Base-by-base conservation (phyloP, 352 stramenopile genomes). In the Phytopythium kandeliae region DNA sequence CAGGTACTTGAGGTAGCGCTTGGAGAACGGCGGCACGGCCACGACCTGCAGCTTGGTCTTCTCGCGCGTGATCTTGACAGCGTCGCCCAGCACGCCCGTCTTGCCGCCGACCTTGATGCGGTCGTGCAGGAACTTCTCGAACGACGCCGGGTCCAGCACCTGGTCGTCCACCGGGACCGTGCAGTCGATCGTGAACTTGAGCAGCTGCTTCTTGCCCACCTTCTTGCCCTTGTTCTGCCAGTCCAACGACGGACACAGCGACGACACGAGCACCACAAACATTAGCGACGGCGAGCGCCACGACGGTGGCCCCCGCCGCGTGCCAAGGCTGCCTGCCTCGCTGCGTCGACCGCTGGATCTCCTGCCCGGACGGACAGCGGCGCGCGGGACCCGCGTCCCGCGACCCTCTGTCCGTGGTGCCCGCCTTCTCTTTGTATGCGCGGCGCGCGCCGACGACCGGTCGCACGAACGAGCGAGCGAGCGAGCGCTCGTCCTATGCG, bases 41-140 rank as follows among this genome's bases (percentile, higher is more conserved):
- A 89, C 96, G 45, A 99, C 75, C 63, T 98, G 97, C 37, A 98
- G 76, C 74, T 97, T 97, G 67, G 89, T 98, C 74, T 98, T 97
- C 60, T 99, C 97, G 57, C 92, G 90, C 30, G 86, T 83, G 70
- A 99, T 98, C 55, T 88, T 95, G 55, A 99, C 86, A 46, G 80
- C 78, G 55, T 97, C 95, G 36, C 92, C 89, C 34, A 99, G 86
- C 25, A 97, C 91, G 59, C 96, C 96, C 31, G 93, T 96, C 86
- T 99, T 99, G 71, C 96, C 96, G 54, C 97, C 95, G 50, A 99
- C 92, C 84, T 99, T 99, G 67, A 99, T 99, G 51, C 93, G 83
- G 69, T 99, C 97, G 74, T 99, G 91, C 35, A 99, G 78, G 84
- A 99, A 99, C 79, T 99, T 99, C 86, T 99, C 97, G 78, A 99